Evolutionary conservation across 1,284 basidiomycete species (phyloP).

Genomic region (Schizopora paradoxa): DNA sequence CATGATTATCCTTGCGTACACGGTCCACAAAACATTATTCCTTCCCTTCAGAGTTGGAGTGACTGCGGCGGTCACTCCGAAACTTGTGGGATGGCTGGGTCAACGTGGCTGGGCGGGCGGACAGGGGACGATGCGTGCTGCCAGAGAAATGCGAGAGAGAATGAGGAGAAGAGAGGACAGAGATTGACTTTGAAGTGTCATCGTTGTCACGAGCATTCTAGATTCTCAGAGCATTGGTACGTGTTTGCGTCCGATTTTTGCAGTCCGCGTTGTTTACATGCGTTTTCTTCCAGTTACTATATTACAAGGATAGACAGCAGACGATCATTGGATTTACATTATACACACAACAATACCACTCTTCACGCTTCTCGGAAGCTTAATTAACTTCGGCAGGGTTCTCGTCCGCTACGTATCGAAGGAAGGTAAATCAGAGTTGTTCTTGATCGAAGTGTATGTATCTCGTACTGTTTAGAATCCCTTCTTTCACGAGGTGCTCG

Average conservation of each 20-base stretch:
- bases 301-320: slow-evolving; percentile 1
- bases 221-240: too few relatives aligned
- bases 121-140: slow-evolving; percentile 61
- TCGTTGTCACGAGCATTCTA: too few relatives aligned
- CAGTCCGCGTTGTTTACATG: too few relatives aligned
- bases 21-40: slow-evolving; percentile 92
- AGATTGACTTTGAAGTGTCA: slow-evolving; percentile 23
- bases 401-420: slow-evolving; percentile 10
- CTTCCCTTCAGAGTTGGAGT: slow-evolving; percentile 87
- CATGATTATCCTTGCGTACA: slow-evolving; percentile 89
- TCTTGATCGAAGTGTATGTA: background rate
- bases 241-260: too few relatives aligned
- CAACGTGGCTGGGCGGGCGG: slow-evolving; percentile 71
- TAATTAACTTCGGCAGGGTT: slow-evolving; percentile 10
- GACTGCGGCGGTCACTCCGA: slow-evolving; percentile 85
- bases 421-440: background rate
- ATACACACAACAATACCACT: background rate
- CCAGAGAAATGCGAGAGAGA: slow-evolving; percentile 56
- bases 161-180: slow-evolving; percentile 28
- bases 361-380: background rate
- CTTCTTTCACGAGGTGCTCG: slow-evolving; percentile 67
- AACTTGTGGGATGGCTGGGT: slow-evolving; percentile 75
- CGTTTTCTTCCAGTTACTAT: too few relatives aligned
- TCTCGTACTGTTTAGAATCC: slow-evolving; percentile 57
- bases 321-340: too few relatives aligned